A percentile compares a stretch with the other conserved stretches of the same genome.
These are phyloP conservation scores for Stephanodiscus minutulus DNA, from an alignment of 108 stramenopile species.

Conservation along the genomic window DNA sequence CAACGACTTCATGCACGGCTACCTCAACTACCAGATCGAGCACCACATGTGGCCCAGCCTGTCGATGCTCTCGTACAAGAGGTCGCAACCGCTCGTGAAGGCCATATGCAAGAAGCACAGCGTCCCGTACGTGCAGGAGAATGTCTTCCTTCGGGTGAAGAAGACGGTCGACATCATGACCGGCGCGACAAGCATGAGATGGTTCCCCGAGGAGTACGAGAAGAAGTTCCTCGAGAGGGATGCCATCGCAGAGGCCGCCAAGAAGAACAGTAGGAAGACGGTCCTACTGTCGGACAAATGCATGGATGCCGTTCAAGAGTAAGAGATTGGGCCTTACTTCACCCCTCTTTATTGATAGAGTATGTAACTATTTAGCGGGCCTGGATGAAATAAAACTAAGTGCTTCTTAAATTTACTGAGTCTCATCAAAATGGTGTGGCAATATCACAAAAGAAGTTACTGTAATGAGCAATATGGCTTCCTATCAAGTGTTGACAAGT, in stretches of 20 bases:
- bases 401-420: no score
- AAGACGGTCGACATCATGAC: constrained; percentile 90
- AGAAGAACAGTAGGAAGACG: constrained; percentile 38
- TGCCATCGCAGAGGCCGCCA: constrained; percentile 49
- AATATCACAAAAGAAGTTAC: no score
- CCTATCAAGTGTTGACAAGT: no score
- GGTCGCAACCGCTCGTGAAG: constrained; percentile 72
- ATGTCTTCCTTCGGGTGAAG: constrained; percentile 74
- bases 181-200: constrained; percentile 78
- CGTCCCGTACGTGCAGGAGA: constrained; percentile 89
- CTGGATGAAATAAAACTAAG: no score
- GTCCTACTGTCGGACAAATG: constrained; percentile 45
- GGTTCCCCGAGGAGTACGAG: constrained; percentile 82
- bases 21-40: constrained; percentile 91
- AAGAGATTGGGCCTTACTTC: not conserved
- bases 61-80: constrained; percentile 86
- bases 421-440: no score
- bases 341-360: no score
- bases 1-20: constrained; percentile 87
- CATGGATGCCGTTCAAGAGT: constrained; percentile 44
- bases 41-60: constrained; percentile 92
- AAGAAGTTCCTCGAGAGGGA: constrained; percentile 56
- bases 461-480: no score
- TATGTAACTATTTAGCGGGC: no score
- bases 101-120: constrained; percentile 81